These are phyloP conservation scores for Vinca minor DNA, from an alignment of 257 asterid genomes.

Conservation along the genomic window DNA sequence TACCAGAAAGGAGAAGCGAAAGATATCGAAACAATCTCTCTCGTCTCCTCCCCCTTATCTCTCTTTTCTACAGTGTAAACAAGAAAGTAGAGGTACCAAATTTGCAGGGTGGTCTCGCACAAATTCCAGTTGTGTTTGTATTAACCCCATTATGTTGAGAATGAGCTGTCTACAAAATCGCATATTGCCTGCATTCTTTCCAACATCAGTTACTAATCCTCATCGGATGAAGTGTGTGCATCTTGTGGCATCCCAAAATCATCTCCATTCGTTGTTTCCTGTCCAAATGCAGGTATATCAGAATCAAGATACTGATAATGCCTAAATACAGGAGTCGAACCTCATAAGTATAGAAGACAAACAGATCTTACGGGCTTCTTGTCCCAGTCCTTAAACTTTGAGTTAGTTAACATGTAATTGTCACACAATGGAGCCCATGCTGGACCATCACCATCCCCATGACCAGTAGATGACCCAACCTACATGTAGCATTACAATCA, in stretches of 20 bases:
- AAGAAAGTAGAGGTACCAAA: background rate
- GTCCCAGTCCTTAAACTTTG: constrained; percentile 88
- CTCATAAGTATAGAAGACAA: too few relatives aligned
- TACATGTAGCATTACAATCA: constrained; percentile 22
- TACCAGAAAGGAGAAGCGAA: too few relatives aligned
- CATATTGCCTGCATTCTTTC: background rate
- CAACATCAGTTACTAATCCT: constrained; percentile 27
- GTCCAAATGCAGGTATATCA: constrained; percentile 3
- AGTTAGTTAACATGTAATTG: constrained; percentile 77
- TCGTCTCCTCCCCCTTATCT: too few relatives aligned
- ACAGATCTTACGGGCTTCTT: constrained; percentile 53
- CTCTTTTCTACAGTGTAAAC: background rate
- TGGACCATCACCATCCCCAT: constrained; percentile 51
- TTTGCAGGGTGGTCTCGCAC: background rate
- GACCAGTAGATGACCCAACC: constrained; percentile 45
- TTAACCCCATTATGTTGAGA: background rate
- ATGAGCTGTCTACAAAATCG: background rate
- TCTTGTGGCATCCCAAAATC: constrained; percentile 41
- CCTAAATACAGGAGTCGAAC: background rate
- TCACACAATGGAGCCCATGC: constrained; percentile 89
- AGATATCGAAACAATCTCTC: too few relatives aligned
- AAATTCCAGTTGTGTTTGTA: background rate
- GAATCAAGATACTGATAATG: background rate
- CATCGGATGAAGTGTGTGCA: constrained; percentile 50
- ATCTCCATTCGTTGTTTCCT: constrained; percentile 42